These are phyloP conservation scores for Camellia oleifera DNA, from an alignment of 179 eudicot species.

Conservation along the genomic window DNA sequence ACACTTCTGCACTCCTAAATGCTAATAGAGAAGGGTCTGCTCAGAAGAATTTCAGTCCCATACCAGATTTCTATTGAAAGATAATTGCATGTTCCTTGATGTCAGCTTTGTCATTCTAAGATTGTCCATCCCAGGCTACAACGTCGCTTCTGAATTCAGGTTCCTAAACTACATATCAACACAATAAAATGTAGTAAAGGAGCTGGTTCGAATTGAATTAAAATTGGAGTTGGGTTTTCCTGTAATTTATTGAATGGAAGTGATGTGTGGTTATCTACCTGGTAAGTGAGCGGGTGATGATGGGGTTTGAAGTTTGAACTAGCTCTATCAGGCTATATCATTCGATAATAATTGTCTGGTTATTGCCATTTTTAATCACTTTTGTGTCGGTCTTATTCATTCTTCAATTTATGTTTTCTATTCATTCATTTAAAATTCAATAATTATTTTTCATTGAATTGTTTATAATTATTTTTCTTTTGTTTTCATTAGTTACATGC, in stretches of 20 bases:
- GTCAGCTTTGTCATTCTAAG: neutral
- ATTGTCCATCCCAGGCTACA: neutral
- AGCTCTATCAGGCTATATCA: neutral
- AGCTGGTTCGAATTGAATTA: neutral
- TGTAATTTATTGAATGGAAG: neutral
- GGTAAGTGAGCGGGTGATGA: neutral
- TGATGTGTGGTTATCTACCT: neutral
- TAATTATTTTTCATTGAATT: neutral
- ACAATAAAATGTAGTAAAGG: neutral
- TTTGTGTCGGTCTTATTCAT: neutral
- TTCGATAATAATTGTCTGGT: neutral
- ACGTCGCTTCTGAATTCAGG: neutral
- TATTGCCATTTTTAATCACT: neutral
- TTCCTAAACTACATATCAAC: neutral
- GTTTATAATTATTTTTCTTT: neutral
- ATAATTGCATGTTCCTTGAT: neutral
- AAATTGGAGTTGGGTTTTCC: neutral
- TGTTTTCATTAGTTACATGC: neutral
- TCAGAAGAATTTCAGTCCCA: too few species aligned
- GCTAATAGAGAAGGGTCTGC: too few species aligned
- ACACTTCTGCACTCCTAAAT: neutral
- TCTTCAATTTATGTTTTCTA: neutral
- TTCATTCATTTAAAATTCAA: neutral
- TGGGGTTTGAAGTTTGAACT: neutral
- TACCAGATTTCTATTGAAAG: neutral